Evolutionary conservation across 2,329 filamentous ascomycete species (phyloP).

Genomic region (Ascochyta lentis): DNA sequence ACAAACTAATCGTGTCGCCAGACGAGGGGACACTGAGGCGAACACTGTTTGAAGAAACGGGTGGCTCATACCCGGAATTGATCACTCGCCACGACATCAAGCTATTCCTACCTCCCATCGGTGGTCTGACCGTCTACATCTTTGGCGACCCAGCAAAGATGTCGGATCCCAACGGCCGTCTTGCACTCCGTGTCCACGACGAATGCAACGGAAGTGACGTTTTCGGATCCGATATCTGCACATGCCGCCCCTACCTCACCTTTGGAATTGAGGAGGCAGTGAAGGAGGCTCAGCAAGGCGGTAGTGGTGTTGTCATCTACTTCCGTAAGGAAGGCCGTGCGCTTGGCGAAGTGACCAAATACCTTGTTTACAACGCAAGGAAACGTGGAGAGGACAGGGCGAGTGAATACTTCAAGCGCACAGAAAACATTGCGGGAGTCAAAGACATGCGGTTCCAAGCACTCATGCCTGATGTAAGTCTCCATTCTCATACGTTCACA

Average conservation of each 20-base stretch:
- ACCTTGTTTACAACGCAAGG: constrained; percentile 77
- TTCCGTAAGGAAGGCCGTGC: constrained; percentile 97
- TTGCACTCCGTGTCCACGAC: constrained; percentile 85
- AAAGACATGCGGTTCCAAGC: constrained; percentile 98
- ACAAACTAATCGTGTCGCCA: constrained; percentile 42
- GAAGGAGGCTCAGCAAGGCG: constrained; percentile 93
- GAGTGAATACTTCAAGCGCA: constrained; percentile 93
- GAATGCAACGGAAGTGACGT: constrained; percentile 97
- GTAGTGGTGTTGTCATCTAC: constrained; percentile 95
- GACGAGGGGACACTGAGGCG: constrained; percentile 87
- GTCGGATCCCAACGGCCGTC: constrained; percentile 79
- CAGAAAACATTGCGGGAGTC: constrained; percentile 97
- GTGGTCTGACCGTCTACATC: constrained; percentile 93
- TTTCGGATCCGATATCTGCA: constrained; percentile 97
- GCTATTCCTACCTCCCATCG: constrained; percentile 93
- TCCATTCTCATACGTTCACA: neutral
- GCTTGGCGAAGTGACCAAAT: constrained; percentile 92
- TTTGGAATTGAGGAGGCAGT: constrained; percentile 98
- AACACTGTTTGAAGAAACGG: constrained; percentile 92
- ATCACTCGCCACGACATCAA: constrained; percentile 96
- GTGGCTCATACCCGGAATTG: constrained; percentile 93
- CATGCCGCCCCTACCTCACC: constrained; percentile 92
- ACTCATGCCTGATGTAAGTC: constrained; percentile 79
- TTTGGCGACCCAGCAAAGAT: constrained; percentile 96
- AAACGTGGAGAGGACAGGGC: constrained; percentile 80